A percentile compares a stretch with the other conserved stretches of the same genome.
These are phyloP conservation scores for Colletotrichum simmondsii DNA, from an alignment of 2,329 filamentous ascomycete species.

Conservation along the genomic window DNA sequence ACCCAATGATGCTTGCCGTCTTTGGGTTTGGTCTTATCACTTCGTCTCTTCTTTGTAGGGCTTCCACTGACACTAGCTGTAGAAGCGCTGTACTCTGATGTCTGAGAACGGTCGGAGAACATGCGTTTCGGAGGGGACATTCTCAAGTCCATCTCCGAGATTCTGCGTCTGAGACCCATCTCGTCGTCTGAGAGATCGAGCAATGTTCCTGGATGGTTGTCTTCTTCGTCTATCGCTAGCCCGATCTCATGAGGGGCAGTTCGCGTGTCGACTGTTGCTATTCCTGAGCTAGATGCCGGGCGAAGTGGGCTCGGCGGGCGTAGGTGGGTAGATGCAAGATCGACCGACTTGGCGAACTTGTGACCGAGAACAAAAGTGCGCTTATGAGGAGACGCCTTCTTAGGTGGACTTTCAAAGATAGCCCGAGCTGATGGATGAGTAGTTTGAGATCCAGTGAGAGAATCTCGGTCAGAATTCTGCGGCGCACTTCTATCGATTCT, in stretches of 20 bases:
- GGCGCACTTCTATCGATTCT: background rate
- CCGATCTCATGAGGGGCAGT: constrained; percentile 6
- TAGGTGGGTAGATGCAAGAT: background rate
- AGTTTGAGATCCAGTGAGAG: background rate
- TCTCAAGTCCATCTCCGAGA: constrained; percentile 28
- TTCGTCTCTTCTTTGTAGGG: constrained; percentile 19
- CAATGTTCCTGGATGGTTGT: constrained; percentile 23
- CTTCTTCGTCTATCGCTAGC: constrained; percentile 21
- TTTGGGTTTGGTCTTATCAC: constrained; percentile 41
- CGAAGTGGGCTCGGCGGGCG: constrained; percentile 1
- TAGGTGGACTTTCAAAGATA: background rate
- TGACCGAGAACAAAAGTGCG: background rate
- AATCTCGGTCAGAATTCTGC: background rate
- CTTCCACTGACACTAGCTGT: constrained; percentile 34
- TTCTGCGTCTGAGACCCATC: constrained; percentile 15
- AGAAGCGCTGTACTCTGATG: constrained; percentile 40
- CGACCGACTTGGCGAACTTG: constrained; percentile 15
- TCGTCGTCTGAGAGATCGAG: constrained; percentile 15
- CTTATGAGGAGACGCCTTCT: background rate
- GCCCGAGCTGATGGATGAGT: background rate
- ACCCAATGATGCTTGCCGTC: constrained; percentile 50
- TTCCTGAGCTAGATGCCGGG: constrained; percentile 26
- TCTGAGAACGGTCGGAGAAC: constrained; percentile 31
- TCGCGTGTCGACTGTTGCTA: constrained; percentile 19
- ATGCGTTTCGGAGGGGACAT: constrained; percentile 24